phyloP scores from a whole-genome alignment of 78 protist species.

The Acrasis kona region DNA sequence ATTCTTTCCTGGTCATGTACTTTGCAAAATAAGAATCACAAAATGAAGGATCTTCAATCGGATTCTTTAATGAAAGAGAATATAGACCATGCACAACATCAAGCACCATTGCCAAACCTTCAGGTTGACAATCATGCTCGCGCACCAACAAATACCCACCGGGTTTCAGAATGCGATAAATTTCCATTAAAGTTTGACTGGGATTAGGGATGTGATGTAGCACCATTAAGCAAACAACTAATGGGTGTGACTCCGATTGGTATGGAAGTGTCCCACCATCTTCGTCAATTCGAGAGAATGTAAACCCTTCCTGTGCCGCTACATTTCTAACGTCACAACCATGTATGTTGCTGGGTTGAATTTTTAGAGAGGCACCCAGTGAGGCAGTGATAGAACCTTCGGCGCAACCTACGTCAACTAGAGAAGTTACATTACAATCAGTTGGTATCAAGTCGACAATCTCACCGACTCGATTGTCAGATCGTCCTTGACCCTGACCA shows the following conservation, averaged over 20 bases:
- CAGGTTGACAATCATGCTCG: constrained; percentile 1
- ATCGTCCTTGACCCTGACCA: background rate
- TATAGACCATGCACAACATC: constrained; percentile 6
- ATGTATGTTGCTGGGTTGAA: background rate
- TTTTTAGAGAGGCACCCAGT: background rate
- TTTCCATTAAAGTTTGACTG: background rate
- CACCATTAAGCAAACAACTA: background rate
- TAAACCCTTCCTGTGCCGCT: background rate
- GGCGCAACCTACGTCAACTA: background rate
- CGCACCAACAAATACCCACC: background rate
- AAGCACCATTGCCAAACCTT: background rate
- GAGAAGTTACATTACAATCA: background rate
- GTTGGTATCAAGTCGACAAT: background rate
- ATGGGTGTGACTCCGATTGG: background rate
- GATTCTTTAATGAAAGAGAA: background rate
- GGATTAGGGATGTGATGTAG: background rate
- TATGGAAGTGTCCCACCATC: background rate
- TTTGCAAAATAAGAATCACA: background rate
- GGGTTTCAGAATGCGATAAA: background rate
- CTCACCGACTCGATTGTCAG: background rate
- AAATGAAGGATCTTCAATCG: background rate
- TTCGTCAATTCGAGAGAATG: background rate
- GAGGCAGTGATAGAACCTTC: background rate
- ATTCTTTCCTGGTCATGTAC: background rate
- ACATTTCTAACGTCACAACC: background rate